Conservation (phyloP, 495 filamentous ascomycete genomes). For the Ascobolus immersus region DNA sequence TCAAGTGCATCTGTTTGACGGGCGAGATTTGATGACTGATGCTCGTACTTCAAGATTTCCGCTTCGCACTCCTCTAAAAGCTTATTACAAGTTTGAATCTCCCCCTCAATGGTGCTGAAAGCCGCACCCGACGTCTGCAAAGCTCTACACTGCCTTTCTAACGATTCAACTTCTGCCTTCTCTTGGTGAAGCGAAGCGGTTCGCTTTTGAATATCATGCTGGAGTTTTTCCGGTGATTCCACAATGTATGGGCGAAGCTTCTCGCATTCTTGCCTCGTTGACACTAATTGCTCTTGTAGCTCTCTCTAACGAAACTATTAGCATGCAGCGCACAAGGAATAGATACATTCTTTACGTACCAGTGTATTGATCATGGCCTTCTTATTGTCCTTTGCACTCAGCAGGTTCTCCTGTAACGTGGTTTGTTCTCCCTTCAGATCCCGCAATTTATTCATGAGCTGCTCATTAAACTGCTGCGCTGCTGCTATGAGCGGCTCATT, state of each 20-base stretch:
- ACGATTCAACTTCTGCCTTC: conserved; percentile 56
- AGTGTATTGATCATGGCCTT: conserved; percentile 33
- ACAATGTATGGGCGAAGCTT: conserved; percentile 80
- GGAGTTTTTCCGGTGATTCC: conserved; percentile 62
- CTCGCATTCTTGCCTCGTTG: conserved; percentile 43
- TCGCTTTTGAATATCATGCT: conserved; percentile 55
- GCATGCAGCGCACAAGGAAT: too few relatives aligned
- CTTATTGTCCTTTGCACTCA: conserved; percentile 35
- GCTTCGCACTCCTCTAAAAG: conserved; percentile 63
- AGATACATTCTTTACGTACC: too few relatives aligned
- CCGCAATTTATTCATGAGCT: conserved; percentile 36
- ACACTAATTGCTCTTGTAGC: conserved; percentile 17
- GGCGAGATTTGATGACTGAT: conserved; percentile 50
- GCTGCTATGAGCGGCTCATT: conserved; percentile 54
- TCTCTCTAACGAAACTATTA: too few relatives aligned
- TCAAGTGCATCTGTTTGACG: conserved; percentile 65
- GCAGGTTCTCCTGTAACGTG: conserved; percentile 4
- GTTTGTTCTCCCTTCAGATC: conserved; percentile 7
- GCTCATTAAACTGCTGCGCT: conserved; percentile 42
- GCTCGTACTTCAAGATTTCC: conserved; percentile 72
- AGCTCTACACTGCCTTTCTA: conserved; percentile 64
- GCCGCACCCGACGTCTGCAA: conserved; percentile 82
- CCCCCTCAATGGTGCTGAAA: conserved; percentile 54
- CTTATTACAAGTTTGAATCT: conserved; percentile 63
- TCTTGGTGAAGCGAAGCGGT: conserved; percentile 48